Conservation (phyloP, 2,329 filamentous ascomycete species). For the Paecilomyces formosus region DNA sequence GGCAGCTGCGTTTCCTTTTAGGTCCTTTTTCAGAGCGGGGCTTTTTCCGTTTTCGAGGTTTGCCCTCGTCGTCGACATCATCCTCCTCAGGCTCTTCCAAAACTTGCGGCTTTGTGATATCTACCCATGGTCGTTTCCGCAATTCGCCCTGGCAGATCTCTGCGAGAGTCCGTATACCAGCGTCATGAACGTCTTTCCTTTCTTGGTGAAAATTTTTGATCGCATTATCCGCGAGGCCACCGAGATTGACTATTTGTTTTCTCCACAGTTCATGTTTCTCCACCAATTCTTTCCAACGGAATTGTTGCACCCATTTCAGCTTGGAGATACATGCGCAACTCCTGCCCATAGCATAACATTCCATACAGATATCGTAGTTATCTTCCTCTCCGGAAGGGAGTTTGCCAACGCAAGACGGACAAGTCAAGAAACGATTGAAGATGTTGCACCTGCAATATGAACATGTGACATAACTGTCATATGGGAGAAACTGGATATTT, state of each 20-base stretch:
- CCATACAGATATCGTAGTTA: conserved; percentile 94
- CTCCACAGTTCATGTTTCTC: conserved; percentile 79
- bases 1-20: conserved; percentile 55
- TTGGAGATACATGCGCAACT: conserved; percentile 84
- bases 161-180: conserved; percentile 71
- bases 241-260: conserved; percentile 65
- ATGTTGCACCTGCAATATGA: conserved; percentile 95
- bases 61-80: conserved; percentile 51
- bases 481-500: conserved; percentile 67
- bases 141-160: conserved; percentile 93
- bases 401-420: conserved; percentile 68
- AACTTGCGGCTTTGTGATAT: conserved; percentile 58
- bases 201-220: conserved; percentile 59
- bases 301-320: conserved; percentile 88
- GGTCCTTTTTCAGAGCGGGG: conserved; percentile 42
- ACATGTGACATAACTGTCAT: conserved; percentile 87
- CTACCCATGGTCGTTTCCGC: conserved; percentile 69
- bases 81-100: conserved; percentile 25
- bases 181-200: conserved; percentile 42
- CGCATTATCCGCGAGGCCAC: conserved; percentile 57
- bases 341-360: conserved; percentile 95
- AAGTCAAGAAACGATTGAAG: conserved; percentile 93
- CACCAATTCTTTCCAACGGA: conserved; percentile 71
- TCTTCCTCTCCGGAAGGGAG: conserved; percentile 65
- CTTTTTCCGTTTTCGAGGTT: conserved; percentile 58